Percentiles rank a stretch among this genome's conserved stretches.
phyloP scores from a whole-genome alignment of 1,139 yeast genomes.

The Candida albicans region DNA sequence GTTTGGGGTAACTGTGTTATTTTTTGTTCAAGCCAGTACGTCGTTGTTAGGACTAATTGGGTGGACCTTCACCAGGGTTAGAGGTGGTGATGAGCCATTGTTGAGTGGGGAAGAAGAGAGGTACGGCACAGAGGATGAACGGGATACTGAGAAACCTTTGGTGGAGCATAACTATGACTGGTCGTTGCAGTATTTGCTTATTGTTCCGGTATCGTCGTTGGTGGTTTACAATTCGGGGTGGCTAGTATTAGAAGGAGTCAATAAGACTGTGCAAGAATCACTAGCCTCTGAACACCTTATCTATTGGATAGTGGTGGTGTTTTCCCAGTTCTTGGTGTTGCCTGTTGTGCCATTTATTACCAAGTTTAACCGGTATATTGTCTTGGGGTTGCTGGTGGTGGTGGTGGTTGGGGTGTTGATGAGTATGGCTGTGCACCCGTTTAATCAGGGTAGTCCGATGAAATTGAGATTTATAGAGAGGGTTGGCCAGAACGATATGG shows the following conservation, averaged over 20 bases:
- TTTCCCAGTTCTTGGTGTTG: slow-evolving; percentile 45
- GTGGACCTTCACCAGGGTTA: slow-evolving; percentile 40
- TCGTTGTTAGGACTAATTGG: slow-evolving; percentile 56
- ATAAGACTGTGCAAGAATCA: slow-evolving; percentile 72
- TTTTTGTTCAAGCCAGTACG: slow-evolving; percentile 50
- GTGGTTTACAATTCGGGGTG: slow-evolving; percentile 52
- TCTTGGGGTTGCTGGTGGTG: slow-evolving; percentile 32
- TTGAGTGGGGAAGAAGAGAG: slow-evolving; percentile 21
- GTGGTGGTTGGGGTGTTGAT: slow-evolving; percentile 36
- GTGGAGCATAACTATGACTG: slow-evolving; percentile 65
- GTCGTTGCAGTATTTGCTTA: slow-evolving; percentile 67
- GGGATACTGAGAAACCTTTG: slow-evolving; percentile 18
- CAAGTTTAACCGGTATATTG: slow-evolving; percentile 58
- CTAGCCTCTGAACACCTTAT: slow-evolving; percentile 45
- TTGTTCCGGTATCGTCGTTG: slow-evolving; percentile 65
- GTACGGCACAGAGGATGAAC: slow-evolving; percentile 16
- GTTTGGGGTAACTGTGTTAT: slow-evolving; percentile 52
- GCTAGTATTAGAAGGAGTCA: slow-evolving; percentile 59
- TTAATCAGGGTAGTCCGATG: slow-evolving; percentile 59
- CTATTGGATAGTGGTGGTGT: slow-evolving; percentile 39
- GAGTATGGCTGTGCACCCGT: too few species aligned
- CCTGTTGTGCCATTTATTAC: slow-evolving; percentile 73
- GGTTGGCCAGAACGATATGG: slow-evolving; percentile 37
- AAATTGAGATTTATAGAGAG: slow-evolving; percentile 68
- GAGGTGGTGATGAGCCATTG: slow-evolving; percentile 31